These are phyloP conservation scores for Ballota nigra DNA, from an alignment of 257 asterid species.

Conservation along the genomic window DNA sequence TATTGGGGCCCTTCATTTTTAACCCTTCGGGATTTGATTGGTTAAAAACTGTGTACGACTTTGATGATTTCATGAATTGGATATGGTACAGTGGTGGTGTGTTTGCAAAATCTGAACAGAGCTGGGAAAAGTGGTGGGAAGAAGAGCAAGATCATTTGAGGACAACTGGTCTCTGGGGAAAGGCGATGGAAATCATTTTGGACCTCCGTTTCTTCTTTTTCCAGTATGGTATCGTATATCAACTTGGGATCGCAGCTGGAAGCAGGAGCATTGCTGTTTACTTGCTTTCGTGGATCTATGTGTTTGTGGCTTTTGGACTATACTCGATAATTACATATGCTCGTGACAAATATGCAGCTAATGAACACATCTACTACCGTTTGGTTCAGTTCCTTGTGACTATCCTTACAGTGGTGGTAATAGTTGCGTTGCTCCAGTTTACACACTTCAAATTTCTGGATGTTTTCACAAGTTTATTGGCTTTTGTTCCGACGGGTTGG, in stretches of 20 bases:
- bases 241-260: conserved; percentile 79
- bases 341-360: conserved; percentile 84
- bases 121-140: conserved; percentile 99
- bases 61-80: conserved; percentile 95
- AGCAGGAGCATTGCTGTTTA: conserved; percentile 83
- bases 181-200: conserved; percentile 67
- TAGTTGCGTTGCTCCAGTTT: conserved; percentile 66
- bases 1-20: conserved; percentile 84
- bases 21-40: conserved; percentile 98
- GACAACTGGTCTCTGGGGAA: conserved; percentile 94
- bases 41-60: conserved; percentile 92
- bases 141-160: conserved; percentile 98
- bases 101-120: conserved; percentile 85
- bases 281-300: conserved; percentile 87
- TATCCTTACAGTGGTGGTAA: conserved; percentile 52
- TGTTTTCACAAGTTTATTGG: conserved; percentile 83
- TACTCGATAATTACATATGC: conserved; percentile 65
- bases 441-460: conserved; percentile 68
- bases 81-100: conserved; percentile 94
- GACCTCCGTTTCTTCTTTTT: conserved; percentile 96
- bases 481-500: conserved; percentile 97
- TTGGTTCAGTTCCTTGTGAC: conserved; percentile 94
- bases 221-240: conserved; percentile 97
- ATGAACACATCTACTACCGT: conserved; percentile 93
- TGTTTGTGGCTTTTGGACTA: conserved; percentile 66